These are phyloP conservation scores for Backusella tuberculispora DNA, from an alignment of 192 early-diverging fungal genomes.

Conservation along the genomic window DNA sequence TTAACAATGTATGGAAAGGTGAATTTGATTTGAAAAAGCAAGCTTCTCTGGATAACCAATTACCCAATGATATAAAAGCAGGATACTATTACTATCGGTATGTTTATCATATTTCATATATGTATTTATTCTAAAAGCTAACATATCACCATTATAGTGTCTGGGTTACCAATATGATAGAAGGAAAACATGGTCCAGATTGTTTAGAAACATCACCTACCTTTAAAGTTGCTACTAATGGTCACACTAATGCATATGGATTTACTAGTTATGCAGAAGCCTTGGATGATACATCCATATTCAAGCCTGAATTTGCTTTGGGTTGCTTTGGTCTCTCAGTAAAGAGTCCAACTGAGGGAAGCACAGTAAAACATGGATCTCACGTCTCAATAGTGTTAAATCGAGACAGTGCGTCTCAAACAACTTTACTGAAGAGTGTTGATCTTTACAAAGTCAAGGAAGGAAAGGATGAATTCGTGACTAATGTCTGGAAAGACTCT, in stretches of 20 bases:
- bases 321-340: slow-evolving; percentile 36
- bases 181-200: slow-evolving; percentile 31
- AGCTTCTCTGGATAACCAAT: slow-evolving; percentile 24
- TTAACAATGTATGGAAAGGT: slow-evolving; percentile 26
- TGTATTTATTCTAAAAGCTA: background rate
- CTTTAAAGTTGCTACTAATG: slow-evolving; percentile 28
- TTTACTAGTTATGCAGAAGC: slow-evolving; percentile 24
- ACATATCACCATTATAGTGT: slow-evolving; percentile 6
- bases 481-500: slow-evolving; percentile 12
- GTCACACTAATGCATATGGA: slow-evolving; percentile 29
- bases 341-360: slow-evolving; percentile 18
- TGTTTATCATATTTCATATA: background rate
- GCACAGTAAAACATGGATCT: slow-evolving; percentile 4
- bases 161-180: slow-evolving; percentile 31
- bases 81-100: slow-evolving; percentile 36
- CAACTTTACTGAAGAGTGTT: slow-evolving; percentile 23
- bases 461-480: slow-evolving; percentile 13
- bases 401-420: slow-evolving; percentile 37
- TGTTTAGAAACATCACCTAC: slow-evolving; percentile 33
- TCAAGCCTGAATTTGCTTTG: slow-evolving; percentile 28
- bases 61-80: slow-evolving; percentile 16
- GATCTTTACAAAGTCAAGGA: slow-evolving; percentile 29
- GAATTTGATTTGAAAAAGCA: slow-evolving; percentile 18
- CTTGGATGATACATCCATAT: slow-evolving; percentile 21
- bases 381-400: slow-evolving; percentile 18